These are phyloP conservation scores for Globisporangium mamillatum DNA, from an alignment of 352 stramenopile genomes.

Conservation along the genomic window DNA sequence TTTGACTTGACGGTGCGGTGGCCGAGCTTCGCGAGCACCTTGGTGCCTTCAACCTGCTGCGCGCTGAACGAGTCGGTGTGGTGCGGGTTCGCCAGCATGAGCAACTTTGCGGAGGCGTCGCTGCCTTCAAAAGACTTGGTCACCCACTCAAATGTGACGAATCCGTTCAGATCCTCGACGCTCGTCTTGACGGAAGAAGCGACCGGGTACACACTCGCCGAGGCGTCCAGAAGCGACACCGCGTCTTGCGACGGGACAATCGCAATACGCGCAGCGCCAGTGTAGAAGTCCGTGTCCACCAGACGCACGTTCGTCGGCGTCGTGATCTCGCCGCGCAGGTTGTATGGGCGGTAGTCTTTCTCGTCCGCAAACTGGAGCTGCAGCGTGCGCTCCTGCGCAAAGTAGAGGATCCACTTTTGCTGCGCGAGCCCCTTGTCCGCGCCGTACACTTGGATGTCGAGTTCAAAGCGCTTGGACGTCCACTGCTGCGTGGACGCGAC, in stretches of 20 bases:
- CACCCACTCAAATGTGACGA: conserved; percentile 62
- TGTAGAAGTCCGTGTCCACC: conserved; percentile 65
- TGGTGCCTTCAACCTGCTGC: conserved; percentile 27
- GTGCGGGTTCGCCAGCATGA: conserved; percentile 79
- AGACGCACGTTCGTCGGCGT: conserved; percentile 71
- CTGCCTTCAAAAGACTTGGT: conserved; percentile 34
- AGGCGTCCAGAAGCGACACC: conserved; percentile 41
- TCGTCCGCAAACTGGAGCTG: conserved; percentile 63
- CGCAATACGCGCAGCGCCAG: conserved; percentile 50
- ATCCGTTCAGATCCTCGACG: conserved; percentile 25
- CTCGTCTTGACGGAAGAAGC: conserved; percentile 36
- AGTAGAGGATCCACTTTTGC: conserved; percentile 79
- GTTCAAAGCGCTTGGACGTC: conserved; percentile 59
- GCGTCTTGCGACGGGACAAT: conserved; percentile 43
- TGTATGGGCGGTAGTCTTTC: conserved; percentile 66
- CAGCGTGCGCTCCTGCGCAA: conserved; percentile 58
- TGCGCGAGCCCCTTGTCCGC: conserved; percentile 18
- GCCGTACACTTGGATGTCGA: conserved; percentile 70
- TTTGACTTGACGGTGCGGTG: conserved; percentile 78
- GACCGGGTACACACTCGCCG: conserved; percentile 53
- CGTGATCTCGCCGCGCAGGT: conserved; percentile 59
- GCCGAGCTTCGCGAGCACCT: conserved; percentile 47
- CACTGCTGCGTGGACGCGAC: conserved; percentile 39
- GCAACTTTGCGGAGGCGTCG: conserved; percentile 28
- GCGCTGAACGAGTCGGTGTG: conserved; percentile 50